Evolutionary conservation across 495 filamentous ascomycete species (phyloP).

Genomic region (Hypoxylon crocopeplum): DNA sequence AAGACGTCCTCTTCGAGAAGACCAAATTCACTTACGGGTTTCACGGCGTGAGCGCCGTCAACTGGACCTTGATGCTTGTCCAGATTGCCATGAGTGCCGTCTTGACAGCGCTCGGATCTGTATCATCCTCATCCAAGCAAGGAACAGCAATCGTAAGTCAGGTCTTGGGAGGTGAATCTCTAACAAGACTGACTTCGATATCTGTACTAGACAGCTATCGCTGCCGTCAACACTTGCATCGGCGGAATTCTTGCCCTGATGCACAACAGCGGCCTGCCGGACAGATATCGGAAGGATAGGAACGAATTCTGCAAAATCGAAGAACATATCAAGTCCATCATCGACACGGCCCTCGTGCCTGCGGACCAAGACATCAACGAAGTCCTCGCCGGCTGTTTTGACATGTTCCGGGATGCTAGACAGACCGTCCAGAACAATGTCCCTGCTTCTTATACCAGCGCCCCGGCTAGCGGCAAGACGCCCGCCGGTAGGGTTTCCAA

Average conservation of each 20-base stretch:
- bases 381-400: conserved; percentile 47
- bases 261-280: conserved; percentile 59
- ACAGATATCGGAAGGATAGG: conserved; percentile 54
- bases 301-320: conserved; percentile 54
- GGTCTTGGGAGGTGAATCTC: neutral
- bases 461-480: conserved; percentile 11
- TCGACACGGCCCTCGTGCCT: conserved; percentile 54
- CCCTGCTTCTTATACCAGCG: conserved; percentile 46
- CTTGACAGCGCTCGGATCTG: conserved; percentile 52
- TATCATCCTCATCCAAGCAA: conserved; percentile 24
- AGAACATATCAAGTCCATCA: conserved; percentile 53
- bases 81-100: conserved; percentile 54
- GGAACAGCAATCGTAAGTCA: conserved; percentile 43
- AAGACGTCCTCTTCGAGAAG: conserved; percentile 49
- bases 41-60: conserved; percentile 41
- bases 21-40: conserved; percentile 48
- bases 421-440: conserved; percentile 53
- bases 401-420: conserved; percentile 48
- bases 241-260: conserved; percentile 57
- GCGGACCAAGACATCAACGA: conserved; percentile 46
- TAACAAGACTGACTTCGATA: conserved; percentile 4
- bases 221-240: conserved; percentile 55
- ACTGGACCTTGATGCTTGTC: conserved; percentile 51
- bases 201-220: conserved; percentile 47
- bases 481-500: neutral